Conservation (phyloP, 2,329 filamentous ascomycete genomes). For the Bertia moriformis region DNA sequence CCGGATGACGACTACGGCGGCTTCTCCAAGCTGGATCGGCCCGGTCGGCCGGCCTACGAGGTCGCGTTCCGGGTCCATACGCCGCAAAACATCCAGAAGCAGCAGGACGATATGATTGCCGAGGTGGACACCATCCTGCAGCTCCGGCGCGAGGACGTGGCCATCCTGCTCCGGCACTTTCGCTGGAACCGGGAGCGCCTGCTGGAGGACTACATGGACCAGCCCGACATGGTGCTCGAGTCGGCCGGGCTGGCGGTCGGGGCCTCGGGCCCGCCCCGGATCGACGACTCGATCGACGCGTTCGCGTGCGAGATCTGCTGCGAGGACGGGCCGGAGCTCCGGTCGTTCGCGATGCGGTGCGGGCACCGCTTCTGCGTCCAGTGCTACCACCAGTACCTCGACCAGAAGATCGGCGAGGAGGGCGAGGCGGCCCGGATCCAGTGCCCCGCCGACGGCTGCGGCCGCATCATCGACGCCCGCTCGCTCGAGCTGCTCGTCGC, state of each 20-base stretch:
- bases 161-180: conserved; percentile 76
- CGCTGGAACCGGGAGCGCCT: conserved; percentile 94
- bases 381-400: conserved; percentile 83
- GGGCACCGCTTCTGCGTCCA: conserved; percentile 84
- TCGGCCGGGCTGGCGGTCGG: conserved; percentile 65
- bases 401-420: conserved; percentile 86
- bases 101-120: conserved; percentile 74
- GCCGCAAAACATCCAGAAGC: conserved; percentile 66
- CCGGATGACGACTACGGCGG: conserved; percentile 20
- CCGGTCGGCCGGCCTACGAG: conserved; percentile 63
- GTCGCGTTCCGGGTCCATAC: conserved; percentile 71
- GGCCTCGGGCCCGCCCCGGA: conserved; percentile 43
- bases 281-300: conserved; percentile 56
- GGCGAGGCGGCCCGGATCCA: conserved; percentile 90
- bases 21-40: conserved; percentile 46
- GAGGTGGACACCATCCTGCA: conserved; percentile 88
- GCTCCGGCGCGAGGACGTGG: conserved; percentile 74
- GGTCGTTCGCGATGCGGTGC: conserved; percentile 89
- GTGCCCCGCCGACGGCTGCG: conserved; percentile 78
- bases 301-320: conserved; percentile 95
- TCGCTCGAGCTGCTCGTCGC: conserved; percentile 67
- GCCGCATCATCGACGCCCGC: conserved; percentile 77
- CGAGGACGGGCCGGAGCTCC: conserved; percentile 63
- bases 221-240: conserved; percentile 64
- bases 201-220: conserved; percentile 93